Evolutionary conservation across 129 eudicot genomes (phyloP).

Genomic region (Rutidosis leptorrhynchoides): DNA sequence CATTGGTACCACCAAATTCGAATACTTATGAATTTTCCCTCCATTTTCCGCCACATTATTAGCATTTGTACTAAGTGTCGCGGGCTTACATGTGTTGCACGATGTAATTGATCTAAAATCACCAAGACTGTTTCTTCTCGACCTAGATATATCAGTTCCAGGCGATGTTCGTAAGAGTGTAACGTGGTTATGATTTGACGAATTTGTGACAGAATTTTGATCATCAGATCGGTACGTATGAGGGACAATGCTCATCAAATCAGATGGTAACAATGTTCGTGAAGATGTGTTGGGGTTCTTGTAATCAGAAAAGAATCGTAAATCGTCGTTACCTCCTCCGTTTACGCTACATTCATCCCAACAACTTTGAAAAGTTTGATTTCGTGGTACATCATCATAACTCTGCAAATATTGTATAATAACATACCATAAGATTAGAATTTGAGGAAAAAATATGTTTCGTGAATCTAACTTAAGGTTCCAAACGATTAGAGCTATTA

Average conservation of each 20-base stretch:
- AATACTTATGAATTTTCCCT: slow-evolving; percentile 33
- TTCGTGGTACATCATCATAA: slow-evolving; percentile 79
- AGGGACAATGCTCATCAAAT: slow-evolving; percentile 32
- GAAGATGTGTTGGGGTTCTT: slow-evolving; percentile 48
- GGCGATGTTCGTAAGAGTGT: slow-evolving; percentile 43
- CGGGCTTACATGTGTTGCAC: slow-evolving; percentile 75
- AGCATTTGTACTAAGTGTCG: slow-evolving; percentile 32
- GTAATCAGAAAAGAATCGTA: slow-evolving; percentile 41
- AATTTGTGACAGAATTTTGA: slow-evolving; percentile 49
- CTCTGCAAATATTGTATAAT: slow-evolving; percentile 46
- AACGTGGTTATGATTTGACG: slow-evolving; percentile 33
- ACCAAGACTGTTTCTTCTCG: slow-evolving; percentile 70
- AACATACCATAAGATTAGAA: not conserved
- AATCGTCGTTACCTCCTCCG: slow-evolving; percentile 43
- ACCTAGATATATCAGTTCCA: slow-evolving; percentile 41
- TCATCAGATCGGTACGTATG: slow-evolving; percentile 55
- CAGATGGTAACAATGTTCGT: slow-evolving; percentile 53
- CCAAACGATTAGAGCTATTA: no score
- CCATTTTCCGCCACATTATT: slow-evolving; percentile 1
- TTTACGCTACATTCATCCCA: slow-evolving; percentile 59
- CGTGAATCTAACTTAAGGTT: no score
- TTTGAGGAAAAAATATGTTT: no score
- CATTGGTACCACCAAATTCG: slow-evolving; percentile 60
- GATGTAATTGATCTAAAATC: slow-evolving; percentile 66
- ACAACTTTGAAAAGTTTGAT: slow-evolving; percentile 47